phyloP scores from a whole-genome alignment of 1,284 basidiomycete genomes.

The Papiliotrema nemorosa region DNA sequence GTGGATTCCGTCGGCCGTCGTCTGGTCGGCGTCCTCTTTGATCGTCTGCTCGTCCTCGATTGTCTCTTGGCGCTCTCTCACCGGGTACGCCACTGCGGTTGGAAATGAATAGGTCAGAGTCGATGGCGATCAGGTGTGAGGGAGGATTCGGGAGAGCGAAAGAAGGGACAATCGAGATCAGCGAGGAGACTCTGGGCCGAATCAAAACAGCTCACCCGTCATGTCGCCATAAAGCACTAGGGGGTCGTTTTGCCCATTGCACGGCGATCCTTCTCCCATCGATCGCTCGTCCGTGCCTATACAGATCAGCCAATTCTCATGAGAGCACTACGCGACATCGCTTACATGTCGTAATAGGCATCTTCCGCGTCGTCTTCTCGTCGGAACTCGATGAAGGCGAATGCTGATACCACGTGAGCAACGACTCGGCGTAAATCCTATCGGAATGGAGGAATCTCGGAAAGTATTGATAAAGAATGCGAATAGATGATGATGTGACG shows the following conservation, averaged over 20 bases:
- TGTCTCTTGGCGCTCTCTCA: too few species aligned
- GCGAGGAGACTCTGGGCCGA: conserved; percentile 30
- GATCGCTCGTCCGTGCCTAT: conserved; percentile 76
- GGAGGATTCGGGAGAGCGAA: conserved; percentile 16
- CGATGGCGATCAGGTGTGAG: too few species aligned
- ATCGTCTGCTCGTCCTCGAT: too few species aligned
- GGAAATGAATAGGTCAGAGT: too few species aligned
- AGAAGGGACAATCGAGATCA: conserved; percentile 3
- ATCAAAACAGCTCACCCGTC: conserved; percentile 53
- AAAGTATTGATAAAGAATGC: too few species aligned
- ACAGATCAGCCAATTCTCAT: not conserved
- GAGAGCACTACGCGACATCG: conserved; percentile 16
- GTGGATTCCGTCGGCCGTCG: too few species aligned
- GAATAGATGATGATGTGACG: too few species aligned
- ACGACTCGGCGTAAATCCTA: too few species aligned
- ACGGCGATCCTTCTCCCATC: conserved; percentile 78
- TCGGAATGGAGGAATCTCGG: not conserved
- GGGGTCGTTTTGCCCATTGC: conserved; percentile 87
- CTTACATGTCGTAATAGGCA: conserved; percentile 85
- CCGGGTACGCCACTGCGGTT: too few species aligned
- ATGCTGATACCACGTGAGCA: conserved; percentile 56
- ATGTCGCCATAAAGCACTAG: conserved; percentile 79
- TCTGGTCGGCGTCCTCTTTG: too few species aligned
- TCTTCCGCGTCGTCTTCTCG: conserved; percentile 78
- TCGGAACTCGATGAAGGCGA: conserved; percentile 87